A percentile compares a stretch with the other conserved stretches of the same genome.
These are phyloP conservation scores for Amoeboaphelidium occidentale DNA, from an alignment of 371 early-diverging fungal genomes.

Conservation along the genomic window DNA sequence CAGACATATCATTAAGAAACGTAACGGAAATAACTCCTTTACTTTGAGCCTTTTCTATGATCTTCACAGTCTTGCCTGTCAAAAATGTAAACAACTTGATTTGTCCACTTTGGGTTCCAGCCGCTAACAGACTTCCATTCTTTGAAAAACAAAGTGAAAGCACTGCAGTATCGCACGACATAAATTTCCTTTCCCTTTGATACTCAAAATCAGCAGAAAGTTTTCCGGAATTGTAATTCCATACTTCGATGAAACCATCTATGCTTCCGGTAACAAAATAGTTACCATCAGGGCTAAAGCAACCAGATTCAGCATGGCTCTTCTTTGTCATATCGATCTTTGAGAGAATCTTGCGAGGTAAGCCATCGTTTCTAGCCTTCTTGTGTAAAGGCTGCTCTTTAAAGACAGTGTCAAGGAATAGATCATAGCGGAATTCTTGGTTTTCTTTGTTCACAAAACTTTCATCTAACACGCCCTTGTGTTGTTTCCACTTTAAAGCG, in stretches of 20 bases:
- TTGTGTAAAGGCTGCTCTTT: constrained; percentile 39
- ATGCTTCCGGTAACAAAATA: constrained; percentile 60
- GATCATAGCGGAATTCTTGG: constrained; percentile 35
- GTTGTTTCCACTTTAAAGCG: constrained; percentile 56
- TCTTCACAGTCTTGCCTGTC: constrained; percentile 41
- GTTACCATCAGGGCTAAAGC: constrained; percentile 57
- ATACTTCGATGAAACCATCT: constrained; percentile 84
- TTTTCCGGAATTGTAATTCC: constrained; percentile 72
- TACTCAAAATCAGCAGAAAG: constrained; percentile 60
- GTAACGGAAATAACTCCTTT: constrained; percentile 52
- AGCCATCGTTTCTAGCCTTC: constrained; percentile 28
- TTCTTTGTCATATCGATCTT: not conserved
- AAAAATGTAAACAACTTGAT: constrained; percentile 61
- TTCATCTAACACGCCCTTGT: constrained; percentile 53
- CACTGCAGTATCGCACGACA: constrained; percentile 30
- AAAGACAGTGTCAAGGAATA: constrained; percentile 38
- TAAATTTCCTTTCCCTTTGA: constrained; percentile 40
- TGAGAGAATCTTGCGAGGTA: not conserved
- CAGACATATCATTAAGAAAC: constrained; percentile 43
- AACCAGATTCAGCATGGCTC: constrained; percentile 36
- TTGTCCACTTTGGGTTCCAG: constrained; percentile 60
- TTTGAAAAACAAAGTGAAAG: constrained; percentile 42
- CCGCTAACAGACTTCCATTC: constrained; percentile 50
- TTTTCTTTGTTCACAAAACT: no score
- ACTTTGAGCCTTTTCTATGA: constrained; percentile 51